Base-by-base conservation (phyloP, 169 alveolate genomes). In the Cardiosporidium cionae region DNA sequence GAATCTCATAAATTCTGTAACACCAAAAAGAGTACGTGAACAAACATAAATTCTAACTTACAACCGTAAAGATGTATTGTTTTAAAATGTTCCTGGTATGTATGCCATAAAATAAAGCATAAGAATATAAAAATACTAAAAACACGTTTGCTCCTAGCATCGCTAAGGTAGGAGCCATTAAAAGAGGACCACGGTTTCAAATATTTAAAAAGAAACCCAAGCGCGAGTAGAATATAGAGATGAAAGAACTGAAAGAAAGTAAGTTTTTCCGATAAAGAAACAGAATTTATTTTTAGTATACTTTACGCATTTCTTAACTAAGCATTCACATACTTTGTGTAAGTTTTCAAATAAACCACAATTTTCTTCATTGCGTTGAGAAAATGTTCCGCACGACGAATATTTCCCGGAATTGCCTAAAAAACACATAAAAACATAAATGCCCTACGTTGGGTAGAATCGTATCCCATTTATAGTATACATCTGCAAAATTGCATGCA, bases 321-420 rank as follows among this genome's bases (percentile, higher is more conserved):
- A 16, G 16, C 58, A 6, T 23, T 3, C 5, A 16, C 70, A 33
- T 37, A 72, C 72, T 89, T 88, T 29, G 91, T 82, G 75, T 93
- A 93, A 44, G 90, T 88, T 58, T 94, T 92, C 54, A 94, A 76
- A 73, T 91, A 93, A n/a, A 91, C 89, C 0, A 94, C 92, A 7
- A 96, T 86, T 44, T 89, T 81, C 75, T 94, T 91, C 86, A 94
- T 75, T 58, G 92, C 86, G 32, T 87, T 79, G 32, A 95, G 74
- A 80, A 95, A 95, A 66, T 94, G 98, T 73, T 93, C 97, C 7
- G 98, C 97, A 58, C 88, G 89, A 31, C 98, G 87, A 5, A 95
- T 95, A 52, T 90, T 83, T 0, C 98, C 98, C 1, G 99, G 98
- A 0, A 95, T 86, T 0, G 72, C 84, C 74, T 62, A 77, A 5